Evolutionary conservation across 257 asterid genomes (phyloP).

Genomic region (Eustoma russellianum): DNA sequence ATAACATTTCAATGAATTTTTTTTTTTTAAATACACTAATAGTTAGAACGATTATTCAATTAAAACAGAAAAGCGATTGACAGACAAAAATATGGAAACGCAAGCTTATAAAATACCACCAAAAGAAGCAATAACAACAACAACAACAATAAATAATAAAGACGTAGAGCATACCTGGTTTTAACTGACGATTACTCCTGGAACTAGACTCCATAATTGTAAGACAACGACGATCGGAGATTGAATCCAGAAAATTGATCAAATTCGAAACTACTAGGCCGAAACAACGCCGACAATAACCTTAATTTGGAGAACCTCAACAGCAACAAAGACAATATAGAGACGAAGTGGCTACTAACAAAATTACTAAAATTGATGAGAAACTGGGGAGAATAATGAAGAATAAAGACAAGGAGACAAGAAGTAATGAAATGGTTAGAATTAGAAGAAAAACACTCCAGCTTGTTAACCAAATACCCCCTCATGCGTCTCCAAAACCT

Average conservation of each 20-base stretch:
- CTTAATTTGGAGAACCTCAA: constrained; percentile 34
- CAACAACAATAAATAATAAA: no score
- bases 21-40: no score
- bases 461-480: constrained; percentile 71
- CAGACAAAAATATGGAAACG: no score
- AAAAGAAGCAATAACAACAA: no score
- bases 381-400: constrained; percentile 24
- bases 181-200: constrained; percentile 56
- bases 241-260: constrained; percentile 10
- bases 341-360: constrained; percentile 9
- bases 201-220: constrained; percentile 45
- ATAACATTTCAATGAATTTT: no score
- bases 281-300: neutral
- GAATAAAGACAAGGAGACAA: constrained; percentile 15
- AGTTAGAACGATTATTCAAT: no score
- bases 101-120: neutral
- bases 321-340: constrained; percentile 13
- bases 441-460: constrained; percentile 38
- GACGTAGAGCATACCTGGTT: constrained; percentile 27
- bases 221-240: constrained; percentile 14
- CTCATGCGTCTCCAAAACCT: constrained; percentile 79
- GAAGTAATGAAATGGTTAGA: constrained; percentile 34
- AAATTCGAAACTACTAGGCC: neutral
- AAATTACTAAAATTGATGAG: constrained; percentile 6
- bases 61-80: neutral